phyloP scores from a whole-genome alignment of 306 rosid genomes.

The Arachis hypogaea region DNA sequence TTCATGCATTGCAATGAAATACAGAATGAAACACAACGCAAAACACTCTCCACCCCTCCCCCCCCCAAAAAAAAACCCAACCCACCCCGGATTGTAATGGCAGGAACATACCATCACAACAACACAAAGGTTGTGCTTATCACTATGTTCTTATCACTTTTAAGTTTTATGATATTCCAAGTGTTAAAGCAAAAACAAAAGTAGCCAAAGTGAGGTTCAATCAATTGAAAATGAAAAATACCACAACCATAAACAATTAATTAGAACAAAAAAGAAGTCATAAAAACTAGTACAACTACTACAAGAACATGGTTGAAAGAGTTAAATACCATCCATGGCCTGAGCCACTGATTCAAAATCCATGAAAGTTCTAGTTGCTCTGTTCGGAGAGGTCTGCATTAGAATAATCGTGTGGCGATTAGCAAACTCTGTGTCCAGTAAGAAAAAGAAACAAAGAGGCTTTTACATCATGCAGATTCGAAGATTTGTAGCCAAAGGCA shows the following conservation, averaged over 20 bases:
- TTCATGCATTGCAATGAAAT: too few relatives aligned
- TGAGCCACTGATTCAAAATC: constrained; percentile 81
- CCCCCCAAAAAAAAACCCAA: too few relatives aligned
- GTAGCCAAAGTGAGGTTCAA: not conserved
- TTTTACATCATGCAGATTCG: too few relatives aligned
- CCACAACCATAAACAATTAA: not conserved
- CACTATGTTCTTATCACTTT: not conserved
- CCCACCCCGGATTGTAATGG: too few relatives aligned
- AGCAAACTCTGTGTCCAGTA: constrained; percentile 33
- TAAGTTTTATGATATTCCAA: constrained; percentile 5
- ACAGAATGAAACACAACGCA: too few relatives aligned
- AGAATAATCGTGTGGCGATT: constrained; percentile 93
- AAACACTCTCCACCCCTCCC: too few relatives aligned
- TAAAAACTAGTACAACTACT: not conserved
- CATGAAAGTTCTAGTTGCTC: constrained; percentile 92
- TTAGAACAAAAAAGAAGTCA: not conserved
- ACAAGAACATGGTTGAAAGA: not conserved
- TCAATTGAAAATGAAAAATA: not conserved
- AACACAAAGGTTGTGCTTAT: not conserved
- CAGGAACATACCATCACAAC: not conserved
- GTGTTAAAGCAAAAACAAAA: constrained; percentile 11
- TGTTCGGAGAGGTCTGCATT: constrained; percentile 85
- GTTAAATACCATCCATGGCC: constrained; percentile 82
- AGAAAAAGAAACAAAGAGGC: too few relatives aligned
- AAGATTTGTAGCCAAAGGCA: too few relatives aligned